A percentile compares a stretch with the other conserved stretches of the same genome.
phyloP scores from a whole-genome alignment of 352 stramenopile genomes.

The Pythium aquatile region DNA sequence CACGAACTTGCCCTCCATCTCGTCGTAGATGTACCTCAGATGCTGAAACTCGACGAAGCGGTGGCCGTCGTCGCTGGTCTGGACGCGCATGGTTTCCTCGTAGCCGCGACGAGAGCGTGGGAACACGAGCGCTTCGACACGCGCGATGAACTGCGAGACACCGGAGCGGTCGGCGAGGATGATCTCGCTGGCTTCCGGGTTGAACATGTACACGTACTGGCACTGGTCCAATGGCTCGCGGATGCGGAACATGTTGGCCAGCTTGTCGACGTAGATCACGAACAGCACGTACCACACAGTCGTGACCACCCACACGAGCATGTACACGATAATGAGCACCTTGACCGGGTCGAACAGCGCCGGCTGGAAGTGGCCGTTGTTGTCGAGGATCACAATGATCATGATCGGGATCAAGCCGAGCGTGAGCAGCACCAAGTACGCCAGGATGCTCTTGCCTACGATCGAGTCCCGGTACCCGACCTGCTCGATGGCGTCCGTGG shows the following conservation, averaged over 20 bases:
- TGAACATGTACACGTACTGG: conserved; percentile 60
- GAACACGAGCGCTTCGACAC: conserved; percentile 47
- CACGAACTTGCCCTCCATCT: conserved; percentile 23
- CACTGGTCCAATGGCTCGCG: conserved; percentile 41
- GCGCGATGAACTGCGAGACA: conserved; percentile 48
- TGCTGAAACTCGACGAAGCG: conserved; percentile 34
- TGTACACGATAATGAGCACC: conserved; percentile 63
- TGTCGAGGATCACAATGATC: conserved; percentile 55
- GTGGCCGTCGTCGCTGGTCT: conserved; percentile 23
- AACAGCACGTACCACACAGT: conserved; percentile 49
- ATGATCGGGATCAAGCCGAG: conserved; percentile 41
- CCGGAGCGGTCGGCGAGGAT: conserved; percentile 58
- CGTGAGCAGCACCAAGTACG: conserved; percentile 58
- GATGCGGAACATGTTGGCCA: conserved; percentile 69
- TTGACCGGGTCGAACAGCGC: conserved; percentile 57
- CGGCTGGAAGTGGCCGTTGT: conserved; percentile 46
- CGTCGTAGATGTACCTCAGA: conserved; percentile 32
- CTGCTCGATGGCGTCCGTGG: conserved; percentile 47
- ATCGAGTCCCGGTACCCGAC: conserved; percentile 44
- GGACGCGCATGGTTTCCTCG: conserved; percentile 51
- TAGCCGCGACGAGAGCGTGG: conserved; percentile 37
- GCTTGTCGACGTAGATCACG: conserved; percentile 42
- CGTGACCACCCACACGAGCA: conserved; percentile 54
- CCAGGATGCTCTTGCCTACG: conserved; percentile 40
- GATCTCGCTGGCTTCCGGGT: conserved; percentile 52